Percentiles rank a stretch among this genome's conserved stretches.
Evolutionary conservation across 352 stramenopile genomes (phyloP).

Genomic region (Phytophthora aleatoria): DNA sequence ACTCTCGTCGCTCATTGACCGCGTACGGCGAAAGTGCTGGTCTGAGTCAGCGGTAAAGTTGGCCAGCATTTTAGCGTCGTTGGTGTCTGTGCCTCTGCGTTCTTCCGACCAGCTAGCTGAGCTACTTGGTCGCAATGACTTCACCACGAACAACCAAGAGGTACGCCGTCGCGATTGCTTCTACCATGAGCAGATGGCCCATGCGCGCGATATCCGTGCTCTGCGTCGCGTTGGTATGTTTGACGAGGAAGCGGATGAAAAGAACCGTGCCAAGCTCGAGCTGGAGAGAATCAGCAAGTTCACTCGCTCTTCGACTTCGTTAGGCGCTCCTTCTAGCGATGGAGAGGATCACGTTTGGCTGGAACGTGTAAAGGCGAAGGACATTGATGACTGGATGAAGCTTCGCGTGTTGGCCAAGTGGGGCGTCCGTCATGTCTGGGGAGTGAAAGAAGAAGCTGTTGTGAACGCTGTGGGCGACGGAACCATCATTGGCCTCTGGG

Average conservation of each 20-base stretch:
- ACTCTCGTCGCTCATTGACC: slow-evolving; percentile 66
- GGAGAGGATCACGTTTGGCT: slow-evolving; percentile 70
- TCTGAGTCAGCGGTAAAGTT: slow-evolving; percentile 73
- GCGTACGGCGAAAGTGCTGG: slow-evolving; percentile 70
- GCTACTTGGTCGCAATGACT: slow-evolving; percentile 65
- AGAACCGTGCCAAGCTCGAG: slow-evolving; percentile 61
- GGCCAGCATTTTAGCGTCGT: slow-evolving; percentile 62
- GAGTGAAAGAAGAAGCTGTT: slow-evolving; percentile 32
- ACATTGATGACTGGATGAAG: slow-evolving; percentile 89
- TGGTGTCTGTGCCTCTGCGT: slow-evolving; percentile 64
- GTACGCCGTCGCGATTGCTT: slow-evolving; percentile 79
- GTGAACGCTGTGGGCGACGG: slow-evolving; percentile 31
- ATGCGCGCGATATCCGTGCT: slow-evolving; percentile 72
- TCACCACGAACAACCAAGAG: slow-evolving; percentile 73
- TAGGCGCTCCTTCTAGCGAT: slow-evolving; percentile 32
- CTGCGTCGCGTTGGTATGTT: slow-evolving; percentile 63
- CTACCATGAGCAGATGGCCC: slow-evolving; percentile 85
- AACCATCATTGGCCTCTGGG: slow-evolving; percentile 41
- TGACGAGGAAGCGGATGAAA: slow-evolving; percentile 64
- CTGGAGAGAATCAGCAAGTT: slow-evolving; percentile 74
- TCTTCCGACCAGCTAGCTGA: slow-evolving; percentile 69
- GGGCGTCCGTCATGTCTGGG: slow-evolving; percentile 83
- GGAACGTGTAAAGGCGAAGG: slow-evolving; percentile 82
- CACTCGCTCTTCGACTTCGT: slow-evolving; percentile 47
- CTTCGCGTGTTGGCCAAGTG: slow-evolving; percentile 78